phyloP scores from a whole-genome alignment of 108 stramenopile species.

The Chaetoceros muelleri region DNA sequence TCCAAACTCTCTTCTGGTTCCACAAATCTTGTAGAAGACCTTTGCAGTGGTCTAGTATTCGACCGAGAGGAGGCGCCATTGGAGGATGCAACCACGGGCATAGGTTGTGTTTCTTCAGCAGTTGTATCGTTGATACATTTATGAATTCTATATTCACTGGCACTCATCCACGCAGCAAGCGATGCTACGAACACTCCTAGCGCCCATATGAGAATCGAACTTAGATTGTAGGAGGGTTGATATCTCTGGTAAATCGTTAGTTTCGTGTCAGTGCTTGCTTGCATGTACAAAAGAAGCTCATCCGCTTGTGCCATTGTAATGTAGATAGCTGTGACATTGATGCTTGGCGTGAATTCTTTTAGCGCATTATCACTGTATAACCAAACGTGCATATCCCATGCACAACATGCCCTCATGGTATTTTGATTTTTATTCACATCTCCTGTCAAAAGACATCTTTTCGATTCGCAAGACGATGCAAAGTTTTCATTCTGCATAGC shows the following conservation, averaged over 20 bases:
- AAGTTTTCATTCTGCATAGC: slow-evolving; percentile 15
- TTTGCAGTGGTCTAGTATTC: background rate
- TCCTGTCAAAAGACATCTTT: slow-evolving; percentile 64
- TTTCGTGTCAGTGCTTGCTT: background rate
- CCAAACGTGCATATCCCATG: slow-evolving; percentile 68
- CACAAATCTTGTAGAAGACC: background rate
- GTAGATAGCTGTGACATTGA: slow-evolving; percentile 33
- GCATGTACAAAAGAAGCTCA: slow-evolving; percentile 8
- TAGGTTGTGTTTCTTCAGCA: background rate
- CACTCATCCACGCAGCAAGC: slow-evolving; percentile 41
- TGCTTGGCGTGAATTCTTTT: slow-evolving; percentile 13
- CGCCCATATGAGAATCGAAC: slow-evolving; percentile 49
- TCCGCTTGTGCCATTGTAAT: slow-evolving; percentile 60
- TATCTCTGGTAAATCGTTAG: slow-evolving; percentile 28
- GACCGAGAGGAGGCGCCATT: background rate
- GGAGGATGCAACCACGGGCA: background rate
- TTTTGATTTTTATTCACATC: background rate
- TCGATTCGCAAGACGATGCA: slow-evolving; percentile 37
- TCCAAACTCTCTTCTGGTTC: slow-evolving; percentile 53
- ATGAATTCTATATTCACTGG: slow-evolving; percentile 39
- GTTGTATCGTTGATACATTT: slow-evolving; percentile 4
- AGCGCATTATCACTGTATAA: slow-evolving; percentile 43
- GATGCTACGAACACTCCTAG: slow-evolving; percentile 55
- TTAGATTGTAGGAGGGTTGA: slow-evolving; percentile 43
- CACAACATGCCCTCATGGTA: slow-evolving; percentile 65